Evolutionary conservation across 2,329 filamentous ascomycete species (phyloP), one percentile per base, ranked within the genome.

Genomic region (Laburnicola sp.): DNA sequence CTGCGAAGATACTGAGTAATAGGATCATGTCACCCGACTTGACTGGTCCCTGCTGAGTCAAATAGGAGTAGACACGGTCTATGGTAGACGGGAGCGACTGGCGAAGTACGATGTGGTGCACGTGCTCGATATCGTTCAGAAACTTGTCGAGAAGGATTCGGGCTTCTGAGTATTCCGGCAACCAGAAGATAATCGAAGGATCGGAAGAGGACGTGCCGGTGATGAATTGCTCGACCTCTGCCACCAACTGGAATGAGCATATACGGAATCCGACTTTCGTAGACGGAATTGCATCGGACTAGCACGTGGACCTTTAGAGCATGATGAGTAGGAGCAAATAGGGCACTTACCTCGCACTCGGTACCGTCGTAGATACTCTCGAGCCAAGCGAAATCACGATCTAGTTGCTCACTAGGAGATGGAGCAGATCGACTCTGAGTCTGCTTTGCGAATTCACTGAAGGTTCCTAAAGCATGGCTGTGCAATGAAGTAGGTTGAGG

Each of bases 31-130:
- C 54, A 2, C 69, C 66, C 6, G 60, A 45, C 6, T 62, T 60
- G 9, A 70, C 48, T 2, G 54, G 54, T 2, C 45, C 52, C 32
- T 57, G 57, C 7, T 58, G 42, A 8, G 48, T 48, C 3, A 69
- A 37, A 16, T 56, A 49, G n/a, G 51, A 25, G 47, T 74, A 74
- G 4, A 68, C 48, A 1, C 65, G 54, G 22, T 71, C 61, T 4
- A 74, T 37, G 10, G 65, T 26, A 5, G 48, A 25, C 11, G 57
- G 57, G 5, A 73, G 47, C 0, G 67, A 66, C 2, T 69, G 71
- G 4, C 31, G 43, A 40, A 74, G 71, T 1, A 70, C 50, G 22
- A 75, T 59, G 48, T 74, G 72, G 30, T 74, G 67, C 26, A 73
- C 54, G 41, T 64, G 68, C 6, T 64, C 69, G 23, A 74, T 54